Evolutionary conservation across 2,329 filamentous ascomycete genomes (phyloP).

Genomic region (Madurella mycetomatis): DNA sequence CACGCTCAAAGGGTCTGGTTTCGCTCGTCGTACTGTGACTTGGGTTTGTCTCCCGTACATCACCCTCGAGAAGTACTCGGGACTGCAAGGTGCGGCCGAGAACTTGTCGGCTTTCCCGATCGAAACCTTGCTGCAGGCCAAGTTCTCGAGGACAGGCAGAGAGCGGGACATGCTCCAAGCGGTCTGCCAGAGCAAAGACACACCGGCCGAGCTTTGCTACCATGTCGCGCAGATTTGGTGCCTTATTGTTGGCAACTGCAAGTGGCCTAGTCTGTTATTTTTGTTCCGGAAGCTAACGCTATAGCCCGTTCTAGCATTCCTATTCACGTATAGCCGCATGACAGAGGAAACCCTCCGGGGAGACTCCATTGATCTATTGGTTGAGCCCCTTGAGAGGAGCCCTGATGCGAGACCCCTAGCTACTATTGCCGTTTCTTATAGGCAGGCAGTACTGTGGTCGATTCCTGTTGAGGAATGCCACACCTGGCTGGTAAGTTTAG

Average conservation of each 20-base stretch:
- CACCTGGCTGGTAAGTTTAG: conserved; percentile 47
- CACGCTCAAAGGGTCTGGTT: conserved; percentile 5
- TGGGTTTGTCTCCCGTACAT: conserved; percentile 49
- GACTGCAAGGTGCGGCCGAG: conserved; percentile 28
- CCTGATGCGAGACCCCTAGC: conserved; percentile 14
- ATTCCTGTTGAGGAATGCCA: conserved; percentile 37
- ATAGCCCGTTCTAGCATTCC: conserved; percentile 29
- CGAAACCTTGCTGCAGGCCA: conserved; percentile 41
- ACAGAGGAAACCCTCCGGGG: conserved; percentile 32
- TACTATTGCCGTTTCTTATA: conserved; percentile 35
- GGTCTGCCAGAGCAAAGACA: conserved; percentile 37
- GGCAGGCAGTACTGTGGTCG: conserved; percentile 36
- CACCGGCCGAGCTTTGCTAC: conserved; percentile 38
- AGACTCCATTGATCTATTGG: conserved; percentile 30
- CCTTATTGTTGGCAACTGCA: conserved; percentile 42
- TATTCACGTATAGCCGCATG: conserved; percentile 42
- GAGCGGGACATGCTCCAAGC: conserved; percentile 45
- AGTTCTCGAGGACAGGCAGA: conserved; percentile 36
- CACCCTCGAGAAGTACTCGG: conserved; percentile 40
- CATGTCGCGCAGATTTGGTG: conserved; percentile 48
- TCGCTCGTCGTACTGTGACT: conserved; percentile 23
- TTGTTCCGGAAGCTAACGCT: conserved; percentile 6
- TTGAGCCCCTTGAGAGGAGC: conserved; percentile 29
- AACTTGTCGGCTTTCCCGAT: conserved; percentile 37
- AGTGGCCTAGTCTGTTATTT: background rate